Evolutionary conservation across 2,329 filamentous ascomycete genomes (phyloP).

Genomic region (Tolypocladium sp.): DNA sequence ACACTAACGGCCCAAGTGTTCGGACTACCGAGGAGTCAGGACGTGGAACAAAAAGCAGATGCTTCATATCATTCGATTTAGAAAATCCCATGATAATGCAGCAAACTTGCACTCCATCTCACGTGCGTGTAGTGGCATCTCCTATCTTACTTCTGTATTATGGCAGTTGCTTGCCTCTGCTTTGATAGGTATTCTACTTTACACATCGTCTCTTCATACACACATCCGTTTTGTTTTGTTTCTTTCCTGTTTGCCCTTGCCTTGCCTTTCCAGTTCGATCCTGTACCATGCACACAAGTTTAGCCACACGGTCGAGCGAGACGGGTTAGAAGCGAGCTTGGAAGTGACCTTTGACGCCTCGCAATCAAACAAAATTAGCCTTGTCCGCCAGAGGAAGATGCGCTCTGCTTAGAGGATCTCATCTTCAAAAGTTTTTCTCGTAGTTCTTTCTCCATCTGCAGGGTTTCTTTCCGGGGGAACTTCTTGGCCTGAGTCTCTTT

Average conservation of each 20-base stretch:
- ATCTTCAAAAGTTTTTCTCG: constrained; percentile 1
- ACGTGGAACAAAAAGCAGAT: not conserved
- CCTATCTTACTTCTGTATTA: not conserved
- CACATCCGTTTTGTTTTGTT: not conserved
- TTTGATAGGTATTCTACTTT: not conserved
- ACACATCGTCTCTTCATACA: not conserved
- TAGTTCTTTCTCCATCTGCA: constrained; percentile 2
- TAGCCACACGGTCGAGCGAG: not conserved
- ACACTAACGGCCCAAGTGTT: not conserved
- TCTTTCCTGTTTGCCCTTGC: not conserved
- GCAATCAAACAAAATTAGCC: constrained; percentile 8
- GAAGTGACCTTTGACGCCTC: constrained; percentile 2
- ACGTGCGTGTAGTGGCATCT: not conserved
- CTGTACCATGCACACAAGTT: not conserved
- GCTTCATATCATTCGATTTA: too few species aligned
- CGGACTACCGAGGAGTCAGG: too few species aligned
- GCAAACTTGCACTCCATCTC: not conserved
- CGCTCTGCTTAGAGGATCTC: constrained; percentile 20
- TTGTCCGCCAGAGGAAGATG: constrained; percentile 1
- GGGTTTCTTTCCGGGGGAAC: not conserved
- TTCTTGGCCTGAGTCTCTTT: constrained; percentile 5
- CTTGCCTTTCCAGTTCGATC: not conserved
- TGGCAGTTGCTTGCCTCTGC: not conserved
- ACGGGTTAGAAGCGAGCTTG: not conserved
- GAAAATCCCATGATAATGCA: too few species aligned